These are phyloP conservation scores for Sphaerulina musiva DNA, from an alignment of 2,329 filamentous ascomycete species.

Conservation along the genomic window DNA sequence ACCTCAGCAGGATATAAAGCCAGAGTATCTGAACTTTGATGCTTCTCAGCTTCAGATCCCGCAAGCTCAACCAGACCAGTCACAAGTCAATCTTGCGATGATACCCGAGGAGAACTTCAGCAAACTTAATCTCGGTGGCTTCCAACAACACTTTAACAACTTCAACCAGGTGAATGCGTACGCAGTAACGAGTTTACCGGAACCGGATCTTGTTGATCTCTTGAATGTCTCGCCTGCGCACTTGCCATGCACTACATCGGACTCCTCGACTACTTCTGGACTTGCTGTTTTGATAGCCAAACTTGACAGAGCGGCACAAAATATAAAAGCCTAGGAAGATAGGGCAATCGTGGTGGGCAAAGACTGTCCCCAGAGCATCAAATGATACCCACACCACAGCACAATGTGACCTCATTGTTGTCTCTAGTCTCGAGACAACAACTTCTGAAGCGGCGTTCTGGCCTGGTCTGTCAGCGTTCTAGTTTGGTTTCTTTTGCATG, in stretches of 20 bases:
- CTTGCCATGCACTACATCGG: constrained; percentile 15
- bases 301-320: constrained; percentile 27
- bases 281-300: constrained; percentile 28
- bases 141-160: constrained; percentile 40
- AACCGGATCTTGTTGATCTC: constrained; percentile 25
- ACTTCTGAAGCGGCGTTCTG: background rate
- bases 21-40: constrained; percentile 34
- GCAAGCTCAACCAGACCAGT: constrained; percentile 26
- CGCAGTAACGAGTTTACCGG: constrained; percentile 29
- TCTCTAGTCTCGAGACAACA: background rate
- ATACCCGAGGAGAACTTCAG: constrained; percentile 77
- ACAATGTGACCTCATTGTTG: background rate
- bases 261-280: constrained; percentile 17
- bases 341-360: background rate
- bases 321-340: constrained; percentile 4
- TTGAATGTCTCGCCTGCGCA: constrained; percentile 21
- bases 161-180: constrained; percentile 30
- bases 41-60: constrained; percentile 35
- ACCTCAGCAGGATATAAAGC: constrained; percentile 30
- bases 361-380: constrained; percentile 3
- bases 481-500: background rate
- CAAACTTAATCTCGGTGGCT: constrained; percentile 57
- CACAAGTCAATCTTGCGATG: constrained; percentile 68
- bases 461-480: background rate
- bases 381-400: constrained; percentile 11